Evolutionary conservation across 495 filamentous ascomycete genomes (phyloP), one percentile per base, ranked within the genome.

Genomic region (Lasiosphaeris hirsuta): DNA sequence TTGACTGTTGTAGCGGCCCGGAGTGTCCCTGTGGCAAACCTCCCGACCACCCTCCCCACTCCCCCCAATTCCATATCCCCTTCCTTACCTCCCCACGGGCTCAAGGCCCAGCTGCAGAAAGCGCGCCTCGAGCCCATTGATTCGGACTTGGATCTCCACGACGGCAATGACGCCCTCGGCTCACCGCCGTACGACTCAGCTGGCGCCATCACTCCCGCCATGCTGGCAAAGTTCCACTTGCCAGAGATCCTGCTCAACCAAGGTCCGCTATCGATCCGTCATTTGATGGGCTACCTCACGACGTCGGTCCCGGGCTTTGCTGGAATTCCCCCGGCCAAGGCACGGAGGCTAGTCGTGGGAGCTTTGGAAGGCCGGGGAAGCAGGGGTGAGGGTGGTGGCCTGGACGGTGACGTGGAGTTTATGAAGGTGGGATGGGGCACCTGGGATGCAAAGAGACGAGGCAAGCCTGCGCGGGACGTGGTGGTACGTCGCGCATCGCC

Each of bases 381-480:
- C 41, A 81, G 80, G 35, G 81, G 78, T 54, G 83, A 84, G 62
- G 81, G 76, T 33, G 82, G 83, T 39, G 90, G 86, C 50, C 78
- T 86, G 41, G 73, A 86, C 52, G 85, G 88, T 62, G 89, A 93
- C 52, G 89, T 97, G 52, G 80, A 88, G 62, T 98, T 97, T 64
- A 88, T 95, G 69, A 98, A 98, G 75, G 88, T 96, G 56, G 94
- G 94, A 57, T 98, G 94, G 94, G 94, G 94, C 47, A 85, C 90
- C 45, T 98, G 94, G 94, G 87, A 94, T 71, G 93, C 93, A 55
- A 85, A 82, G 63, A 80, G 81, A 69, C 83, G 84, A 54, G 89
- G 84, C 23, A 84, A 92, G 59, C 73, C 82, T 11, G 64, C 81
- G 46, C 81, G 82, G 55, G 65, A 62, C 53, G 64, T 59, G 66